Conservation (phyloP, 2,329 filamentous ascomycete genomes). For the Xylariales sp. region DNA sequence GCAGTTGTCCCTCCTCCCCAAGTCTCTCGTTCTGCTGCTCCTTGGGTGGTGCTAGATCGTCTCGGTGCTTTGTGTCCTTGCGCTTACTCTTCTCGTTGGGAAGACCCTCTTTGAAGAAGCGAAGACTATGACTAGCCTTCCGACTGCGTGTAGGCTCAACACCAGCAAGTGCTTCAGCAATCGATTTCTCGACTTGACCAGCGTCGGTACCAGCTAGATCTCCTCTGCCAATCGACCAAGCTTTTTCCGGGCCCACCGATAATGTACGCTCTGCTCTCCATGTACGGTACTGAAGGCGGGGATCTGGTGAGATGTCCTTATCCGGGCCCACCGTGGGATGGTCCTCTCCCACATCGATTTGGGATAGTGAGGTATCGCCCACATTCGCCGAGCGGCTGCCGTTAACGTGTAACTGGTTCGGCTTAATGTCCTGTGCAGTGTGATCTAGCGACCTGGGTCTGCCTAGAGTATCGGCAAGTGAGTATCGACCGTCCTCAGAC, state of each 20-base stretch:
- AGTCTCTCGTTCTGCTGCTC: conserved; percentile 24
- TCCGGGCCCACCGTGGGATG: conserved; percentile 12
- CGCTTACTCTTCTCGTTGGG: conserved; percentile 54
- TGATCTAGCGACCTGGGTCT: conserved; percentile 38
- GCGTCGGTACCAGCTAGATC: conserved; percentile 43
- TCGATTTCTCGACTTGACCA: conserved; percentile 61
- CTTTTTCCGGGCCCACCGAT: conserved; percentile 49
- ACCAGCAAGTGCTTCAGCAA: conserved; percentile 56
- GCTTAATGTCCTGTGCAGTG: conserved; percentile 35
- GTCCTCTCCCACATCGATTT: conserved; percentile 12
- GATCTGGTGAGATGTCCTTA: conserved; percentile 18
- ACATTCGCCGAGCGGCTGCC: conserved; percentile 23
- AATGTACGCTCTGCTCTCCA: conserved; percentile 38
- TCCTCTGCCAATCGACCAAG: conserved; percentile 57
- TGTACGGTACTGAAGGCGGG: conserved; percentile 27
- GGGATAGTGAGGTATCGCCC: conserved; percentile 29
- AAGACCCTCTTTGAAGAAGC: conserved; percentile 63
- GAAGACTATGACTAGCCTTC: conserved; percentile 62
- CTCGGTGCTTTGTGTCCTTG: conserved; percentile 37
- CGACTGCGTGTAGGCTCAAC: conserved; percentile 61
- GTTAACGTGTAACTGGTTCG: conserved; percentile 24
- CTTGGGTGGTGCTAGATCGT: conserved; percentile 25
- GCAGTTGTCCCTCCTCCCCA: conserved; percentile 7
- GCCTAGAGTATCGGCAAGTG: conserved; percentile 24
- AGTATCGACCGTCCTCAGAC: conserved; percentile 30